Percentiles rank a stretch among this genome's conserved stretches.
Evolutionary conservation across 495 filamentous ascomycete species (phyloP).

Genomic region (Neurospora sp.): DNA sequence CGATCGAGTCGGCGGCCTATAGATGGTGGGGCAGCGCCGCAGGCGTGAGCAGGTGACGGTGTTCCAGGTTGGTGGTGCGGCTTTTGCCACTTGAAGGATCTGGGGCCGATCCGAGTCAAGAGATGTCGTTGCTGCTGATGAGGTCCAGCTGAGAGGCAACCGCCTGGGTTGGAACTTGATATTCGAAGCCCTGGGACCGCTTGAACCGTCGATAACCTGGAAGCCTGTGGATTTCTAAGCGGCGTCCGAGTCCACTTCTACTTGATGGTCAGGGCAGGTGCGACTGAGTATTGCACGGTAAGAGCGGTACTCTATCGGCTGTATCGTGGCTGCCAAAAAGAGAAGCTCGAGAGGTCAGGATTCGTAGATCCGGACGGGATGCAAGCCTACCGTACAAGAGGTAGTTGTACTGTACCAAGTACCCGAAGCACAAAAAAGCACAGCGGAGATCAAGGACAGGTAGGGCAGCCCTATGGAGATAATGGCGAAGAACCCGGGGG

Average conservation of each 20-base stretch:
- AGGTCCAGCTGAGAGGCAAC: not conserved
- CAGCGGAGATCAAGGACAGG: not conserved
- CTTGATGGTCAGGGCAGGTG: not conserved
- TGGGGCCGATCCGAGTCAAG: slow-evolving; percentile 6
- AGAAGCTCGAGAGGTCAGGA: not conserved
- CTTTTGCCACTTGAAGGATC: slow-evolving; percentile 11
- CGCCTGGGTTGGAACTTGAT: not conserved
- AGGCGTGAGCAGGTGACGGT: slow-evolving; percentile 11
- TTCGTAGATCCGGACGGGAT: not conserved
- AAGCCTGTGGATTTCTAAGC: not conserved
- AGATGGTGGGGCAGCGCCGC: slow-evolving; percentile 7
- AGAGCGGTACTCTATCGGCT: not conserved
- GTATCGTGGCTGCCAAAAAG: not conserved
- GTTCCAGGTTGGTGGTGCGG: slow-evolving; percentile 3
- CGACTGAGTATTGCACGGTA: not conserved
- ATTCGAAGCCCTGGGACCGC: not conserved
- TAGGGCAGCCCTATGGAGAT: not conserved
- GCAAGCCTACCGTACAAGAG: not conserved
- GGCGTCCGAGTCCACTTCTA: not conserved
- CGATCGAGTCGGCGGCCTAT: not conserved
- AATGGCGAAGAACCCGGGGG: not conserved
- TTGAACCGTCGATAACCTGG: not conserved
- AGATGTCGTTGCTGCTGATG: not conserved
- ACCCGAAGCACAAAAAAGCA: not conserved
- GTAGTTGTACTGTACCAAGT: not conserved